Base-by-base conservation (phyloP, 78 protist genomes). In the slime mould (Dictyostelium discoideum) region DNA sequence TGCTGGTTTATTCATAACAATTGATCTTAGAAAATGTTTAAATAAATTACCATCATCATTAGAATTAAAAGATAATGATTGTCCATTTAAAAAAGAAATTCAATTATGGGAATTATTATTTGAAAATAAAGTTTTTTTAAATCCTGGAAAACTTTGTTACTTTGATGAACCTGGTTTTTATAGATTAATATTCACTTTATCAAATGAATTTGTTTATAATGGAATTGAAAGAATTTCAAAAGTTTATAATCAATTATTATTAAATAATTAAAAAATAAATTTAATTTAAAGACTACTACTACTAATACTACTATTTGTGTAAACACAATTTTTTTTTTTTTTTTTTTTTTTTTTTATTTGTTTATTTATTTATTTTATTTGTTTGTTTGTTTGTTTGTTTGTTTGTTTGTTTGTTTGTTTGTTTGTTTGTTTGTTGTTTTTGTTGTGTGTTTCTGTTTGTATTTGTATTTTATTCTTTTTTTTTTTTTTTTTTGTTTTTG, bases 21-120 rank as follows among this genome's bases (percentile, higher is more conserved):
- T 92, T 5, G 92, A 92, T 85, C n/a, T 92, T 5, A 76, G 92
- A 78, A 44, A 46, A 48, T 69, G 40, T 40, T 32, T 92, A 63
- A 20, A 18, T 14, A 39, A 69, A 3, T 6, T n/a, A 9, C 86
- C 85, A 32, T 32, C 37, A 32, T 32, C 37, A 32, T 32, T 32
- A 60, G 69, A 60, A 46, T 32, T 65, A 26, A 90, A 84, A 7
- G 13, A 46, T 18, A 46, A 46, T 46, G 14, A 22, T n/a, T 69
- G 77, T 26, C 77, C 77, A 37, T 74, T 74, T 37, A 18, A 29
- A 74, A 26, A 74, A 20, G 96, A 92, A 37, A 32, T 67, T 6
- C 44, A 65, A 46, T 32, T 92, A 4, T 92, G 96, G 96, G 74
- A 85, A 20, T 48, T 39, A 29, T 14, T 92, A 3, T 85, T 54